A percentile compares a stretch with the other conserved stretches of the same genome.
These are phyloP conservation scores for Zizania palustris DNA, from an alignment of 202 grass and related monocot species.

Conservation along the genomic window DNA sequence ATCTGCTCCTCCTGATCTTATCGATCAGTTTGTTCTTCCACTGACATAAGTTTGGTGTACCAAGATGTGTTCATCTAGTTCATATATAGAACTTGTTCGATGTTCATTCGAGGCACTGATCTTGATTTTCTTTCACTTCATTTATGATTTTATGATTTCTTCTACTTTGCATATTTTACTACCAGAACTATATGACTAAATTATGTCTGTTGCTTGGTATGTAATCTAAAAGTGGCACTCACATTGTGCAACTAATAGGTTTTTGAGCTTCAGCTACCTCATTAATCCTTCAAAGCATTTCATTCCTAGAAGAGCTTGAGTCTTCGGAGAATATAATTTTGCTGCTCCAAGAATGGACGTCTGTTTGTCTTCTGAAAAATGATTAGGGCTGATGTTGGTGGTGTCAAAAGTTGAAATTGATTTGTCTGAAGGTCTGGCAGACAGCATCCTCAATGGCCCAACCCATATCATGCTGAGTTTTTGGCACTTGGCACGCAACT, in stretches of 20 bases:
- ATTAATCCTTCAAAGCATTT: constrained; percentile 9
- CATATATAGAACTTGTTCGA: not conserved
- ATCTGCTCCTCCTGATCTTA: no score
- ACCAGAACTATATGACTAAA: not conserved
- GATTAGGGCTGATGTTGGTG: not conserved
- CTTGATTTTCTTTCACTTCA: not conserved
- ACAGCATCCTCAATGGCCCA: no score
- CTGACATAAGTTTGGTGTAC: no score
- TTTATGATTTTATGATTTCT: not conserved
- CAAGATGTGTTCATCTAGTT: not conserved
- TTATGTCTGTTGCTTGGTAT: not conserved
- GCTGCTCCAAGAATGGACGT: not conserved
- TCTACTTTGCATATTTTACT: not conserved
- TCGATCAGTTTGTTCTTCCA: no score
- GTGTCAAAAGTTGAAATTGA: not conserved
- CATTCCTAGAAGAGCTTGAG: not conserved
- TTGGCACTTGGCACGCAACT: not conserved
- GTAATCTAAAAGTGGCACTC: not conserved
- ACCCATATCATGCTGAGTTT: not conserved
- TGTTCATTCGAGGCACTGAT: not conserved
- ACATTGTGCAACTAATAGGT: not conserved
- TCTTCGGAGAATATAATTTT: not conserved
- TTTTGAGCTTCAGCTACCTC: not conserved
- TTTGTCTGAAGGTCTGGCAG: no score
- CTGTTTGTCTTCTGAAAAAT: constrained; percentile 21